Evolutionary conservation across 306 rosid species (phyloP).

Genomic region (Sicyos edulis): DNA sequence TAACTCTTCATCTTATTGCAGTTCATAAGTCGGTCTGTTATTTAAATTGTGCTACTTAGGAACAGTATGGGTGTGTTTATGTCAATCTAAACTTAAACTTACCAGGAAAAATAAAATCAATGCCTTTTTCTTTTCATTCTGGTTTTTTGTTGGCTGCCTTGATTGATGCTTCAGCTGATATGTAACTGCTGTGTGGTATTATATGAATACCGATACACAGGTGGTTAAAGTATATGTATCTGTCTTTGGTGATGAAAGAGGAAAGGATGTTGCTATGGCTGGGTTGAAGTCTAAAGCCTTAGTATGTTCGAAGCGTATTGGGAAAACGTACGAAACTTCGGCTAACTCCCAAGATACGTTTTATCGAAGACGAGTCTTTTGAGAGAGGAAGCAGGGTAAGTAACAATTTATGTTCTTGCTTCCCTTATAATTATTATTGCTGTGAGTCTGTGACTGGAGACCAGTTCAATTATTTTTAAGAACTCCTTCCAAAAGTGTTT

Average conservation of each 20-base stretch:
- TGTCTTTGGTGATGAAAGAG: conserved; percentile 89
- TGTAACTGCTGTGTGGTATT: background rate
- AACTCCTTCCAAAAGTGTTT: background rate
- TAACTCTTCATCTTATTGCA: background rate
- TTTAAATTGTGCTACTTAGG: background rate
- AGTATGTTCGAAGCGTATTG: conserved; percentile 71
- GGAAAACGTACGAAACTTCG: conserved; percentile 89
- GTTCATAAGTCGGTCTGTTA: background rate
- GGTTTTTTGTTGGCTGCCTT: background rate
- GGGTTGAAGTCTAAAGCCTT: conserved; percentile 87
- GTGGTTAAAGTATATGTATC: conserved; percentile 87
- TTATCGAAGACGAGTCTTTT: conserved; percentile 75
- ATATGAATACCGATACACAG: conserved; percentile 26
- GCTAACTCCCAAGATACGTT: conserved; percentile 84
- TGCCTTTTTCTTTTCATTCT: background rate
- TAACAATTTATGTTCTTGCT: conserved; percentile 10
- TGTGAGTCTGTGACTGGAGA: background rate
- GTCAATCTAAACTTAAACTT: background rate
- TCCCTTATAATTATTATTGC: background rate
- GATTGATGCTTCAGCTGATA: background rate
- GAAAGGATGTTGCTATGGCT: conserved; percentile 80
- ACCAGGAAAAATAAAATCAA: background rate
- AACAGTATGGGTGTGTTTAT: background rate
- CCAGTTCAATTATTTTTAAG: background rate
- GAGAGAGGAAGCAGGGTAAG: conserved; percentile 97